These are phyloP conservation scores for Ilyonectria destructans DNA, from an alignment of 2,329 filamentous ascomycete species.

Conservation along the genomic window DNA sequence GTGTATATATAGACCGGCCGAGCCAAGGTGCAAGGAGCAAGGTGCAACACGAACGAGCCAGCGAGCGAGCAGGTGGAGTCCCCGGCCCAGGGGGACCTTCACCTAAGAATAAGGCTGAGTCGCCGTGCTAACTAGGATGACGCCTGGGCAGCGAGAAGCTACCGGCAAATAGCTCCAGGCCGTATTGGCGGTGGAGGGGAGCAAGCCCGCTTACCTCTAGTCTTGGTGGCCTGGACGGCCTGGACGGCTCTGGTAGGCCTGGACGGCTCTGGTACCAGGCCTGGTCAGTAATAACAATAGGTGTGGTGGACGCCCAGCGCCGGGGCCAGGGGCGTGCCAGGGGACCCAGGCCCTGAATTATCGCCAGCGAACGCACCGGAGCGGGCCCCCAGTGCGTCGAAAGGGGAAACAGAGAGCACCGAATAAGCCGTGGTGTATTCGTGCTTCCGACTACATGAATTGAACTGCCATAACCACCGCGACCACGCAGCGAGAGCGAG, in stretches of 20 bases:
- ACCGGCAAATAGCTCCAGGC: slow-evolving; percentile 24
- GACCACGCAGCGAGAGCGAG: background rate
- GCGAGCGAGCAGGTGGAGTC: slow-evolving; percentile 41
- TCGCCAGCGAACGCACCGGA: slow-evolving; percentile 41
- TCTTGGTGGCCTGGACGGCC: slow-evolving; percentile 1
- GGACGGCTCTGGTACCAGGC: background rate
- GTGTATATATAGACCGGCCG: slow-evolving; percentile 43
- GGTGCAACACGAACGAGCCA: slow-evolving; percentile 39
- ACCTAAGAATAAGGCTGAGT: slow-evolving; percentile 49
- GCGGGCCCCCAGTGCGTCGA: slow-evolving; percentile 34
- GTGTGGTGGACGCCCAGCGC: slow-evolving; percentile 46
- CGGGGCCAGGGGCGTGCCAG: slow-evolving; percentile 37
- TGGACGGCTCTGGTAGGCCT: background rate
- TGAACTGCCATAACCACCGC: background rate
- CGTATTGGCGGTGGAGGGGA: background rate
- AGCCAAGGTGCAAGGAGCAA: slow-evolving; percentile 30
- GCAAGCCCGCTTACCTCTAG: slow-evolving; percentile 14
- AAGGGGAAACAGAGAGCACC: slow-evolving; percentile 23
- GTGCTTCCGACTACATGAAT: background rate
- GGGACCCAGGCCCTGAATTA: slow-evolving; percentile 40
- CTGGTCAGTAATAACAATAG: slow-evolving; percentile 11
- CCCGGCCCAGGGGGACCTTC: slow-evolving; percentile 32
- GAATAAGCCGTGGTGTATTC: slow-evolving; percentile 23
- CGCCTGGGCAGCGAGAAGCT: slow-evolving; percentile 34
- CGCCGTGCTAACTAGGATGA: slow-evolving; percentile 43